Evolutionary conservation across 1,139 yeast genomes (phyloP).

Genomic region (Trichomonascaceae sp.): DNA sequence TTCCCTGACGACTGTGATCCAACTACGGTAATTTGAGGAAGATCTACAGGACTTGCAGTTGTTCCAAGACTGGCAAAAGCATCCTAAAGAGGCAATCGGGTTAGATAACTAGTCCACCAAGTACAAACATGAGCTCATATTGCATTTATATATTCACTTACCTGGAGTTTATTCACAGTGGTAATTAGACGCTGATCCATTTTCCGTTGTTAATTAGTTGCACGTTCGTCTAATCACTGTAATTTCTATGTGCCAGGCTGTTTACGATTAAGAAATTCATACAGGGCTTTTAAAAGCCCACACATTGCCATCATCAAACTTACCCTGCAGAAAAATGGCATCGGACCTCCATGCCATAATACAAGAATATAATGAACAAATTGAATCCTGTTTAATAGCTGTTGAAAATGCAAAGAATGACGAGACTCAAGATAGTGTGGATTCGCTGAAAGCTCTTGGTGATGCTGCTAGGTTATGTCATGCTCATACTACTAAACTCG

Average conservation of each 20-base stretch:
- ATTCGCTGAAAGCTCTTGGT: constrained; percentile 40
- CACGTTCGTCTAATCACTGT: not conserved
- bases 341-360: not conserved
- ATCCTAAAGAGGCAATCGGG: constrained; percentile 38
- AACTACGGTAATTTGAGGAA: constrained; percentile 94
- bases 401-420: not conserved
- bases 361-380: not conserved
- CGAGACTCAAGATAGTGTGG: not conserved
- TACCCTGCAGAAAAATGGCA: not conserved
- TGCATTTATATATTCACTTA: constrained; percentile 42
- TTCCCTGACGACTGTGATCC: constrained; percentile 95
- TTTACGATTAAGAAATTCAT: not conserved
- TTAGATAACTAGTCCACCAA: constrained; percentile 32
- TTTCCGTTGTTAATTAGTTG: not conserved
- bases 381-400: not conserved
- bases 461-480: constrained; percentile 57
- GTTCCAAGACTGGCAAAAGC: constrained; percentile 92
- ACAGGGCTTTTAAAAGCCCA: not conserved
- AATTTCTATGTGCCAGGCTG: not conserved
- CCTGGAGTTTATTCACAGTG: constrained; percentile 87
- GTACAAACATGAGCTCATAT: constrained; percentile 59
- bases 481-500: constrained; percentile 76
- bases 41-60: constrained; percentile 46
- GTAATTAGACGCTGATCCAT: constrained; percentile 89
- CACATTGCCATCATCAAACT: not conserved